Evolutionary conservation across 129 eudicot species (phyloP), one percentile per base, ranked within the genome.

Genomic region (Saposhnikovia divaricata): DNA sequence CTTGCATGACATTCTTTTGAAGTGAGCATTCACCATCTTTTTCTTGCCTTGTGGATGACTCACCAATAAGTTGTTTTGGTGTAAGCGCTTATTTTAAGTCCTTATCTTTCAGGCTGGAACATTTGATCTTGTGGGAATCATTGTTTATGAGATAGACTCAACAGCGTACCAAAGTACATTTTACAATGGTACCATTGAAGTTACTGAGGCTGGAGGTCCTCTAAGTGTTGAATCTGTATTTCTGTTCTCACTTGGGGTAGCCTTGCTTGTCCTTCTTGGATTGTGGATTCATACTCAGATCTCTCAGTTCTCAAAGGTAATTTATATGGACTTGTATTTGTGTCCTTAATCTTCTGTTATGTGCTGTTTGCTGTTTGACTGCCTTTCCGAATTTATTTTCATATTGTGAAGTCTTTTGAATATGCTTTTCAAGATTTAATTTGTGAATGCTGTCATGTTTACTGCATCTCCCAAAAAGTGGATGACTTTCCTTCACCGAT

Each of bases 171-270:
- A 95, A 61, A 95, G 85, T 79, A 85, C 93, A 47, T 95, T 95
- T 82, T 95, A 88, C 80, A 95, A 92, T 82, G 98, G 96, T 34
- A 95, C 98, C 48, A 89, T 95, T 86, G 97, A 92, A 84, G 98
- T 95, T 79, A 85, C 81, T 55, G 98, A 95, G 85, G 88, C 94
- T 65, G 92, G 98, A 47, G 98, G 94, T 50, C 78, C 81, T 72
- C 65, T 92, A 78, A 95, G 97, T 78, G 91, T 90, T 72, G 97
- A 95, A 88, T 89, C 98, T 4, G 94, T 95, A 44, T 95, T 90
- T 89, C 78, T 95, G 75, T 83, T 92, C 80, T 89, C 87, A 47
- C 97, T 95, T 74, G 97, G 90, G 57, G 72, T 90, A 72, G 91
- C 91, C 13, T 91, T 90, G 87, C 89, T 95, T 79, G 88, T 89